Base-by-base conservation (phyloP, 768 basidiomycete species). In the Russula virescens region DNA sequence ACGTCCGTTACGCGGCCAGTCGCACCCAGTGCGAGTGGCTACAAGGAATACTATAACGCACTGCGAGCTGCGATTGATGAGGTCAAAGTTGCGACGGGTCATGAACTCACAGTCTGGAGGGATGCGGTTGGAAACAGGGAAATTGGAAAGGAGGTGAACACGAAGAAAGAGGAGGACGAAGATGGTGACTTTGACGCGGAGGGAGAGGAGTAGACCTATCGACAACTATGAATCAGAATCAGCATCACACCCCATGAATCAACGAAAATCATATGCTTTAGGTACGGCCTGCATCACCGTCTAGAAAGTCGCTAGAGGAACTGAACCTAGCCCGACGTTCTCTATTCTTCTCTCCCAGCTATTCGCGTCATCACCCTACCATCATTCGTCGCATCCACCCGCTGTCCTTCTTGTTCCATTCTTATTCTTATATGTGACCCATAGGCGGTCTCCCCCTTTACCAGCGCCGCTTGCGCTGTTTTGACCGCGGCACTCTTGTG, bases 51-150 rank as follows among this genome's bases (percentile, higher is more conserved):
- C 69, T 89, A 89, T 61, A 70, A 72, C 1, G 75, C 72, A 2
- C 71, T 91, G 45, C 75, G 78, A 62, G 72, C 67, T 6, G 76
- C 83, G 21, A 75, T 91, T 54, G 74, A 74, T 38, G 73, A 76
- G 40, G 86, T 86, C 31, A 83, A 77, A 64, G 76, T 75, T 47
- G 75, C 77, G 31, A 66, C 88, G 5, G 89, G 89, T 11, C 78
- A 83, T 48, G 86, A 89, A 66, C 71, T 91, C 72, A 91, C 89
- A 0, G 78, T 72, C 6, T 91, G 88, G 89, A 80, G 86, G 68
- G 88, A 91, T 72, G 79, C 80, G 7, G 84, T 90, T 5, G 87
- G 88, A 14, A 86, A 80, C 52, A 69, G 73, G 8, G 89, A 91
- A 71, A 71, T 80, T 68, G 77, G 69, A 18, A 89, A 88, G 68